phyloP scores from a whole-genome alignment of 2,329 filamentous ascomycete species.

The Fonsecaea monophora region DNA sequence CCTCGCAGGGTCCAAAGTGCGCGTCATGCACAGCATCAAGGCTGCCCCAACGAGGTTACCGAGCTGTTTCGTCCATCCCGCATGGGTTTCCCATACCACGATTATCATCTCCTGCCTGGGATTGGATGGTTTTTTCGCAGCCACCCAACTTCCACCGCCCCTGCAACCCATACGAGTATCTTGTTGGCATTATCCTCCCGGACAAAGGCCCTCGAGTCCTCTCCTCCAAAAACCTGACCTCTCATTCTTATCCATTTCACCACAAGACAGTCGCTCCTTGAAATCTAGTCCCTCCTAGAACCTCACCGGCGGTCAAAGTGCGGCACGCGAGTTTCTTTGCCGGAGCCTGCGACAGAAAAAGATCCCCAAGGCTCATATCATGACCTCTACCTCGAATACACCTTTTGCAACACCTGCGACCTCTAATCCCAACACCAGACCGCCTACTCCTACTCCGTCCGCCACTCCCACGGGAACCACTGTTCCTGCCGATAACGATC shows the following conservation, averaged over 20 bases:
- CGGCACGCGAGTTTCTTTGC: slow-evolving; percentile 10
- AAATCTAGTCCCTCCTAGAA: slow-evolving; percentile 7
- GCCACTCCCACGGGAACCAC: slow-evolving; percentile 44
- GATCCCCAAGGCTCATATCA: slow-evolving; percentile 27
- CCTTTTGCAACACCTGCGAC: slow-evolving; percentile 35
- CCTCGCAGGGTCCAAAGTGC: slow-evolving; percentile 7
- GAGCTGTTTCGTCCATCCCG: slow-evolving; percentile 27
- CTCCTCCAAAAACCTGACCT: slow-evolving; percentile 8
- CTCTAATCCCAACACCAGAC: slow-evolving; percentile 35
- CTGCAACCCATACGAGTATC: slow-evolving; percentile 15
- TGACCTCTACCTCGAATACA: slow-evolving; percentile 36
- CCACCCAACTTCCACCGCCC: slow-evolving; percentile 11
- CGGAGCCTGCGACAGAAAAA: not conserved
- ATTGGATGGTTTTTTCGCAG: slow-evolving; percentile 31
- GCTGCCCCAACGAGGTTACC: slow-evolving; percentile 16
- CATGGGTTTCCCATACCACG: slow-evolving; percentile 31
- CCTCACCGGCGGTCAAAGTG: slow-evolving; percentile 21
- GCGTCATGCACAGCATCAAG: slow-evolving; percentile 4
- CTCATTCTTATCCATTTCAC: slow-evolving; percentile 21
- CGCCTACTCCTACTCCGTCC: slow-evolving; percentile 35
- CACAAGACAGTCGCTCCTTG: slow-evolving; percentile 8
- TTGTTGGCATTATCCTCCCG: slow-evolving; percentile 20
- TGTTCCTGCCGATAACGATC: slow-evolving; percentile 57
- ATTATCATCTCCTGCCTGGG: slow-evolving; percentile 30
- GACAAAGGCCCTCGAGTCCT: slow-evolving; percentile 10